Percentiles rank a stretch among this genome's conserved stretches.
These are phyloP conservation scores for Microsporum ferrugineum DNA, from an alignment of 2,329 filamentous ascomycete genomes.

Conservation along the genomic window DNA sequence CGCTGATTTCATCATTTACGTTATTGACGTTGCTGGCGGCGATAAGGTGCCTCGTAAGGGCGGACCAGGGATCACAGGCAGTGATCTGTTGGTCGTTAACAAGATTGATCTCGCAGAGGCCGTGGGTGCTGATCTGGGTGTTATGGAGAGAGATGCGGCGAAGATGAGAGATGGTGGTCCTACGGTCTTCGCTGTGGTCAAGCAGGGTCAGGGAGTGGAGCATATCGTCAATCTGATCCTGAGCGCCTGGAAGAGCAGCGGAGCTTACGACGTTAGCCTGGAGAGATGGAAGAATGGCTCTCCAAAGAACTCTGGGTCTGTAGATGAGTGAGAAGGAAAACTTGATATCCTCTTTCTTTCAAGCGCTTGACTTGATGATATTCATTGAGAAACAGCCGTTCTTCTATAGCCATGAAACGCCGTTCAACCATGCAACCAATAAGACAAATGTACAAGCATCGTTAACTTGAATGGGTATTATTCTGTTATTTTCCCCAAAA, in stretches of 20 bases:
- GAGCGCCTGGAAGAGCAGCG: slow-evolving; percentile 85
- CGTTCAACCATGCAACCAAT: not conserved
- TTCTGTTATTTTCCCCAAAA: not conserved
- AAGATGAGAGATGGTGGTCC: slow-evolving; percentile 94
- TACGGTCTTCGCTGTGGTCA: slow-evolving; percentile 95
- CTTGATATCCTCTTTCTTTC: not conserved
- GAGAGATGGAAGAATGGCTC: slow-evolving; percentile 36
- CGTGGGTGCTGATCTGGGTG: slow-evolving; percentile 75
- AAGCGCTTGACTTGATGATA: not conserved
- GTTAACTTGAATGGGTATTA: slow-evolving; percentile 11
- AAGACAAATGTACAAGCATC: not conserved
- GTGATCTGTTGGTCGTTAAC: slow-evolving; percentile 85
- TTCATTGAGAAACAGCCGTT: not conserved
- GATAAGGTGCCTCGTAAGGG: slow-evolving; percentile 96
- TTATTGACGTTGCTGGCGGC: slow-evolving; percentile 91
- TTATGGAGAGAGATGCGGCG: slow-evolving; percentile 90
- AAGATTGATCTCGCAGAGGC: slow-evolving; percentile 91
- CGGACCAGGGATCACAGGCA: slow-evolving; percentile 92
- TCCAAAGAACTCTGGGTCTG: slow-evolving; percentile 26
- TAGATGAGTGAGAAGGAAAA: slow-evolving; percentile 8
- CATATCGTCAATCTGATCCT: slow-evolving; percentile 80
- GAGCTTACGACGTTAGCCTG: slow-evolving; percentile 47
- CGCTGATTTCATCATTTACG: slow-evolving; percentile 96
- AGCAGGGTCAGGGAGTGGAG: slow-evolving; percentile 72
- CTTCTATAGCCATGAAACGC: not conserved